Conservation (phyloP, 2,329 filamentous ascomycete genomes). For the Colletotrichum lentis region DNA sequence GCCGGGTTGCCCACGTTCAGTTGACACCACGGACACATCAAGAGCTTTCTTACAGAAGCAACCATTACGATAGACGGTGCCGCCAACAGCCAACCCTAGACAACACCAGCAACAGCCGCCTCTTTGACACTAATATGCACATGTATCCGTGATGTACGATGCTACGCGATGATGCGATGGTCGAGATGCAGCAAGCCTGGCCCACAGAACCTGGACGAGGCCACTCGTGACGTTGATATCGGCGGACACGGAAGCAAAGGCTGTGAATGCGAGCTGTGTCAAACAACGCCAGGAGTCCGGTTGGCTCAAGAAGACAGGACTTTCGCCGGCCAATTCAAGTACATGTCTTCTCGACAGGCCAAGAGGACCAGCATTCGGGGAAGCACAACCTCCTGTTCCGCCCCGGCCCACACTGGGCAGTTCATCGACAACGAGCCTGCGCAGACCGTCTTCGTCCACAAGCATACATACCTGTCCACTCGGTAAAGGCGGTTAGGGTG, state of each 20-base stretch:
- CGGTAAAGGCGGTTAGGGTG: not conserved
- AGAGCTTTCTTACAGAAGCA: too few relatives aligned
- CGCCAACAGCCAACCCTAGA: not conserved
- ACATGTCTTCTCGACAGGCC: not conserved
- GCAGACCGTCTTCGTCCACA: not conserved
- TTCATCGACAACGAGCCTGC: not conserved
- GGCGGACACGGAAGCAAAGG: not conserved
- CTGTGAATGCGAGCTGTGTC: not conserved
- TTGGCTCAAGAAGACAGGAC: not conserved
- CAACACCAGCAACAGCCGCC: not conserved
- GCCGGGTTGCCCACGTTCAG: not conserved
- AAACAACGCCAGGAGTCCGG: too few relatives aligned
- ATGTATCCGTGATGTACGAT: not conserved
- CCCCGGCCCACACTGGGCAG: not conserved
- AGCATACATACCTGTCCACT: not conserved
- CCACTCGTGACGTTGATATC: not conserved
- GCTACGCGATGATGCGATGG: not conserved
- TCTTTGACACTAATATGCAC: not conserved
- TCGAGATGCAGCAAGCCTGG: not conserved
- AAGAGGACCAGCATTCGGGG: not conserved
- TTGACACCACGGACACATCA: not conserved
- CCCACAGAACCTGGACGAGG: not conserved
- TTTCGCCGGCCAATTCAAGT: not conserved
- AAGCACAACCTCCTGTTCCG: constrained; percentile 1
- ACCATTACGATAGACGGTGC: not conserved